Evolutionary conservation across 208 protist genomes (phyloP).

Genomic region (Trypanosoma caninum): DNA sequence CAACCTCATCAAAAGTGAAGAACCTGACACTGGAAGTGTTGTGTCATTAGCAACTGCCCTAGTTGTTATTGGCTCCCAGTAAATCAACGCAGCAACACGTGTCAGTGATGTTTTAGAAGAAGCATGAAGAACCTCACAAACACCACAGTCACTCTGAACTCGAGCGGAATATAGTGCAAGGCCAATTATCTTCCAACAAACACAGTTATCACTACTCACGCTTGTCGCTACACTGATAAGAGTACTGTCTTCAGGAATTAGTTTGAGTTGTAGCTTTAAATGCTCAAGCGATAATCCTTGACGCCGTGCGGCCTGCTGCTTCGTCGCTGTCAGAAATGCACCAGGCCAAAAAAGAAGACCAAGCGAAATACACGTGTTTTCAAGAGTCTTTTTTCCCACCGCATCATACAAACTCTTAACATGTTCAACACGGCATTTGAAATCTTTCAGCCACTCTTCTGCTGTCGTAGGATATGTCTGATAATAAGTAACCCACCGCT

Average conservation of each 20-base stretch:
- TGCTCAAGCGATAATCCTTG: slow-evolving; percentile 91
- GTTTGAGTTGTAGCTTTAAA: slow-evolving; percentile 74
- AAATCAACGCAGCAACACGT: slow-evolving; percentile 36
- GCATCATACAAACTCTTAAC: slow-evolving; percentile 57
- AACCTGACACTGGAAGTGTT: slow-evolving; percentile 2
- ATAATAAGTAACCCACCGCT: slow-evolving; percentile 67
- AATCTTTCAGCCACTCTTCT: slow-evolving; percentile 57
- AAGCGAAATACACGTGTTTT: slow-evolving; percentile 70
- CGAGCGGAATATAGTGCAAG: slow-evolving; percentile 58
- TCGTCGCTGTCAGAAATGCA: slow-evolving; percentile 97
- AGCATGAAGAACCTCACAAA: slow-evolving; percentile 37
- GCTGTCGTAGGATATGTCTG: slow-evolving; percentile 36
- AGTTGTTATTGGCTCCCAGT: slow-evolving; percentile 25
- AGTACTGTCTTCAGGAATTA: slow-evolving; percentile 19
- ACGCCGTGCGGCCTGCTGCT: slow-evolving; percentile 91
- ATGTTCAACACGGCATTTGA: slow-evolving; percentile 48
- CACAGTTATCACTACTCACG: not conserved
- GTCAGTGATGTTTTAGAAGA: slow-evolving; percentile 27
- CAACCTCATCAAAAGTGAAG: slow-evolving; percentile 28
- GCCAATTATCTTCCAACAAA: slow-evolving; percentile 22
- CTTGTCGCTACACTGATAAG: slow-evolving; percentile 1
- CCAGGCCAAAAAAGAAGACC: slow-evolving; percentile 95
- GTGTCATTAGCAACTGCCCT: not conserved
- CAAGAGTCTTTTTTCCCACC: slow-evolving; percentile 23
- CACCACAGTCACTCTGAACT: slow-evolving; percentile 28